phyloP scores from a whole-genome alignment of 148 eudicot genomes.

The Silene conica region DNA sequence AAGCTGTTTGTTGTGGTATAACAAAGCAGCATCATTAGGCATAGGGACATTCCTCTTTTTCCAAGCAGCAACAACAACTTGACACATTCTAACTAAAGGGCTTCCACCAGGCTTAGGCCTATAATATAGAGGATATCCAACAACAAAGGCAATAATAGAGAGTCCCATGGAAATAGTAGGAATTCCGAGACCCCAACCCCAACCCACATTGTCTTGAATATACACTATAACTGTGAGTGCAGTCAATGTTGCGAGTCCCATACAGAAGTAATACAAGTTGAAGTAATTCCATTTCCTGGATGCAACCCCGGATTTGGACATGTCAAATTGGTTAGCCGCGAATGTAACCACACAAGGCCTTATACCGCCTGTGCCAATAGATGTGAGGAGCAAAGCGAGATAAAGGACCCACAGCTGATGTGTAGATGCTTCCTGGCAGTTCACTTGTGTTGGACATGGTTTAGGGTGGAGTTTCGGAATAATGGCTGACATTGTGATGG shows the following conservation, averaged over 20 bases:
- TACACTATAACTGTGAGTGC: constrained; percentile 48
- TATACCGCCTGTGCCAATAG: constrained; percentile 81
- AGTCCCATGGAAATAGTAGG: constrained; percentile 36
- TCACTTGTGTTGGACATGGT: constrained; percentile 30
- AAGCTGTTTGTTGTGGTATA: constrained; percentile 51
- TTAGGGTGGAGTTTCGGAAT: constrained; percentile 29
- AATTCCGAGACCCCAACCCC: constrained; percentile 59
- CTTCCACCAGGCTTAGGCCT: constrained; percentile 72
- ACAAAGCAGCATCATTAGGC: constrained; percentile 42
- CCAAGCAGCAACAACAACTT: constrained; percentile 64
- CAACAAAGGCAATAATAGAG: constrained; percentile 29
- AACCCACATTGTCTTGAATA: constrained; percentile 43
- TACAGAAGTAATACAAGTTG: constrained; percentile 44
- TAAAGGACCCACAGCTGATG: constrained; percentile 63
- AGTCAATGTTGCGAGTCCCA: constrained; percentile 31
- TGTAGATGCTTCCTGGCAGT: constrained; percentile 48
- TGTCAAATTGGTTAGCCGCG: constrained; percentile 81
- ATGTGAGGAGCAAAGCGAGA: constrained; percentile 59
- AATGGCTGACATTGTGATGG: constrained; percentile 27
- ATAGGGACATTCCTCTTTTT: constrained; percentile 47
- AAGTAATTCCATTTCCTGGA: constrained; percentile 56
- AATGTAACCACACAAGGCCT: constrained; percentile 84
- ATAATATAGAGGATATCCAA: constrained; percentile 49
- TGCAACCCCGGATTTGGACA: constrained; percentile 51
- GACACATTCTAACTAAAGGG: constrained; percentile 66